Conservation (phyloP, 2,329 filamentous ascomycete genomes). For the Fusarium piperis region DNA sequence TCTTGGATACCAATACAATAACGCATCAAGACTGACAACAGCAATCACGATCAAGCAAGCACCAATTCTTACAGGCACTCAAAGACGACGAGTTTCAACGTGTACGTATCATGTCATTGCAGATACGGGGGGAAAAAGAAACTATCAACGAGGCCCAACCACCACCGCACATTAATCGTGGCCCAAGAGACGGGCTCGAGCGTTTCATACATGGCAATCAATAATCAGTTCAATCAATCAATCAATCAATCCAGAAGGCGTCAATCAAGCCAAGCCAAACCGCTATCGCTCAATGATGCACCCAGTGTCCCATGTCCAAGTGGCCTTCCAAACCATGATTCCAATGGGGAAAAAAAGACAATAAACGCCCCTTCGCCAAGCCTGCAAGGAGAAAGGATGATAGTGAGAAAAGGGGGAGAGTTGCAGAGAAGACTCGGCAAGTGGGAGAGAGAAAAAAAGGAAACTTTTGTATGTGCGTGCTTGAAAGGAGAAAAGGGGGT, state of each 20-base stretch:
- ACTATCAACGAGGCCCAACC: constrained; percentile 8
- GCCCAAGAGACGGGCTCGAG: constrained; percentile 4
- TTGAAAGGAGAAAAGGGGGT: constrained; percentile 6
- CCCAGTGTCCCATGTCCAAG: constrained; percentile 14
- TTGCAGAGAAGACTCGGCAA: neutral
- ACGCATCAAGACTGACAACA: neutral
- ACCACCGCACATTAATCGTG: constrained; percentile 18
- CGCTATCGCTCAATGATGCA: constrained; percentile 20
- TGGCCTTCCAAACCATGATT: constrained; percentile 2
- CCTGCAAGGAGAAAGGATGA: constrained; percentile 29
- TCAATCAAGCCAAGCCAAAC: constrained; percentile 3
- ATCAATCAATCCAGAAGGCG: constrained; percentile 2
- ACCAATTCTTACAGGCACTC: neutral
- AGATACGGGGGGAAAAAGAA: constrained; percentile 3
- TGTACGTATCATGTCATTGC: constrained; percentile 13
- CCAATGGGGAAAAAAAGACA: neutral
- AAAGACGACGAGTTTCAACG: neutral
- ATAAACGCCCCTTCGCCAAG: constrained; percentile 39
- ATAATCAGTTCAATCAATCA: constrained; percentile 1
- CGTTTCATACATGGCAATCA: constrained; percentile 21
- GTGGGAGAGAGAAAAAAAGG: neutral
- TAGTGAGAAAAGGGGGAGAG: constrained; percentile 1
- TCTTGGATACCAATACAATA: neutral
- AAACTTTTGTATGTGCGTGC: constrained; percentile 15
- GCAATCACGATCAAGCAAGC: neutral